Base-by-base conservation (phyloP, 495 filamentous ascomycete species). In the Clavariopsis aquatica region DNA sequence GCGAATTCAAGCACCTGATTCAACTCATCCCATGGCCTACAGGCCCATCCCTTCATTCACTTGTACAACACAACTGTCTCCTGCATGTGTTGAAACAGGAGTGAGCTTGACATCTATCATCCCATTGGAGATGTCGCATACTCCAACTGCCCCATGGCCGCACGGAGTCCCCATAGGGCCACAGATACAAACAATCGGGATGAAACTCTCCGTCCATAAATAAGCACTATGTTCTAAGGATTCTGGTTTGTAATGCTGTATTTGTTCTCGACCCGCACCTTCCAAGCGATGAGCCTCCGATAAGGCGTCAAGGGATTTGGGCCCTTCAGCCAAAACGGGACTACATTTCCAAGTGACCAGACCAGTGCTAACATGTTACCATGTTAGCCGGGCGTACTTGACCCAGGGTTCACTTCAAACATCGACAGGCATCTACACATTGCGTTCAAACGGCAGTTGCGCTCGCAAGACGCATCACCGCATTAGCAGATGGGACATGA, bases 111-210 rank as follows among this genome's bases (percentile, higher is more conserved):
- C 27, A 49, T 12, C 15, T 24, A 36, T 19, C 4, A 41, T 13
- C 58, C 23, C 26, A 66, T 66, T 66, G 64, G 64, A 52, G 43
- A 57, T 46, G 57, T 66, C 41, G 57, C 64, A 66, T 13, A 57
- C 26, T 62, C 57, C 57, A 56, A 61, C 57, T 22, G 38, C n/a
- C 8, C 27, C 43, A 41, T 27, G 49, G 38, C 47, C 20, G 38
- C 49, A 12, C 26, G 28, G 41, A 23, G 19, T 6, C 26, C 31
- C 23, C 27, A 43, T 17, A 7, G 38, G 38, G 38, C 38, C 28
- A 51, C 22, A 43, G 24, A 1, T 17, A 26, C n/a, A 46, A 15
- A 49, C 49, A 61, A 27, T 34, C 64, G 51, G 64, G 38, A 9
- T 52, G 51, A 62, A 47, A 54, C 17, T 29, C 64, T 49, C 64